Evolutionary conservation across 805 yeast genomes (phyloP), one percentile per base, ranked within the genome.

Genomic region (Yarrowia sp.): DNA sequence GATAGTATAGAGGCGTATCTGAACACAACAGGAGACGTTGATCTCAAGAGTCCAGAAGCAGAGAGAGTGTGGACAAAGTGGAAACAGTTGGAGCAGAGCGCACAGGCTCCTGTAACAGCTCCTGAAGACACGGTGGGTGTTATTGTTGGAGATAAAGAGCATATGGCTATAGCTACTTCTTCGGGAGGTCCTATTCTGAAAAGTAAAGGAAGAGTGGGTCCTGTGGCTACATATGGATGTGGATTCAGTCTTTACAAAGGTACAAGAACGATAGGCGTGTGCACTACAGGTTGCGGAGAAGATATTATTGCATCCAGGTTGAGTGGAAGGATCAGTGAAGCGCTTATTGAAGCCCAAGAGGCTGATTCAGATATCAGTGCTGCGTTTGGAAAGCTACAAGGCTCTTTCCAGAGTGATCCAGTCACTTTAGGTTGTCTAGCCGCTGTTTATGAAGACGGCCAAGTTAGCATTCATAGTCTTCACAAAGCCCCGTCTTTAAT

Each of bases 201-300:
- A 61, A 69, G 61, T 3, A 70, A 76, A 0, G 82, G 82, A 10
- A 51, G 82, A 36, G 62, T 79, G 1, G 82, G 82, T 2, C 79
- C 80, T 0, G 81, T 81, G 1, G 79, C 79, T 1, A 48, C 79
- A 1, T 61, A 73, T 5, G 82, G 82, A 0, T 69, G 75, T n/a
- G 81, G 80, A 1, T 66, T 63, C 32, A 68, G 67, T 74, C 68
- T 67, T 33, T 57, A 36, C 11, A 43, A 17, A n/a, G 62, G 18
- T 10, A 3, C 41, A 8, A 15, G 51, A 10, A 51, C 44, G 9
- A 67, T 58, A 57, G 75, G 67, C 55, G 72, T 65, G 14, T 75
- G 78, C 53, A 68, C 77, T 0, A 70, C 73, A n/a, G 81, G 81
- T 10, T 71, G 71, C 64, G 81, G 81, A 8, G 81, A 78, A 58